Percentiles rank a stretch among this genome's conserved stretches.
Conservation (phyloP, 805 yeast genomes). For the Myxozyma geophila region DNA sequence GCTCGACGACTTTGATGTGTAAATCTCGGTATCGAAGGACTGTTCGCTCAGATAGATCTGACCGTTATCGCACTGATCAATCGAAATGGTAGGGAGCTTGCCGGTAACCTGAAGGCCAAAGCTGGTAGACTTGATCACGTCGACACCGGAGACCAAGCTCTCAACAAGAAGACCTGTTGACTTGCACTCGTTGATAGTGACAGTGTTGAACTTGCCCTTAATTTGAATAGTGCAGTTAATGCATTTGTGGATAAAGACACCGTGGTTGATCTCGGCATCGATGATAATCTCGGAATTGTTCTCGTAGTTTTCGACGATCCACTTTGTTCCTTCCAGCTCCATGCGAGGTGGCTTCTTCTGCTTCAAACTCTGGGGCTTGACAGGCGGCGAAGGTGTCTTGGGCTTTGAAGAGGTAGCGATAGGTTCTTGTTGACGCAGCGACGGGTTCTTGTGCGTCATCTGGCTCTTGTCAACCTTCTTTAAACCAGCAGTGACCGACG, state of each 20-base stretch:
- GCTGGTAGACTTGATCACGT: slow-evolving; percentile 76
- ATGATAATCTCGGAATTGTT: slow-evolving; percentile 66
- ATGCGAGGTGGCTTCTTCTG: slow-evolving; percentile 58
- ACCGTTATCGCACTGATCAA: slow-evolving; percentile 90
- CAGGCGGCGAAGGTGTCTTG: slow-evolving; percentile 67
- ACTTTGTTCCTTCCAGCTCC: slow-evolving; percentile 82
- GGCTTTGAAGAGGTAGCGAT: slow-evolving; percentile 40
- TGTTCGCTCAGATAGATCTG: slow-evolving; percentile 74
- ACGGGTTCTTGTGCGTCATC: slow-evolving; percentile 93
- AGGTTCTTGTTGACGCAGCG: slow-evolving; percentile 62
- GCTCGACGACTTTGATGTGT: slow-evolving; percentile 82
- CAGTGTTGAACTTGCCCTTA: slow-evolving; percentile 89
- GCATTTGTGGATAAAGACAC: slow-evolving; percentile 87
- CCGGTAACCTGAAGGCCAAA: slow-evolving; percentile 87
- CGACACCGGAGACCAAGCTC: slow-evolving; percentile 83
- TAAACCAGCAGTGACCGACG: slow-evolving; percentile 77
- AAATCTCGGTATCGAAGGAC: slow-evolving; percentile 75
- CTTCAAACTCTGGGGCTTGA: slow-evolving; percentile 70
- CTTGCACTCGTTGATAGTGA: slow-evolving; percentile 73
- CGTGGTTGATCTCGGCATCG: slow-evolving; percentile 83
- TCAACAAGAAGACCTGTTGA: slow-evolving; percentile 82
- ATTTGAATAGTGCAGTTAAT: slow-evolving; percentile 72
- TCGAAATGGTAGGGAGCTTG: slow-evolving; percentile 76
- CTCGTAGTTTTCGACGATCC: slow-evolving; percentile 84
- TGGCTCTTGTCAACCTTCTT: slow-evolving; percentile 91